Evolutionary conservation across 1,284 basidiomycete genomes (phyloP).

Genomic region (Cronartium quercuum): DNA sequence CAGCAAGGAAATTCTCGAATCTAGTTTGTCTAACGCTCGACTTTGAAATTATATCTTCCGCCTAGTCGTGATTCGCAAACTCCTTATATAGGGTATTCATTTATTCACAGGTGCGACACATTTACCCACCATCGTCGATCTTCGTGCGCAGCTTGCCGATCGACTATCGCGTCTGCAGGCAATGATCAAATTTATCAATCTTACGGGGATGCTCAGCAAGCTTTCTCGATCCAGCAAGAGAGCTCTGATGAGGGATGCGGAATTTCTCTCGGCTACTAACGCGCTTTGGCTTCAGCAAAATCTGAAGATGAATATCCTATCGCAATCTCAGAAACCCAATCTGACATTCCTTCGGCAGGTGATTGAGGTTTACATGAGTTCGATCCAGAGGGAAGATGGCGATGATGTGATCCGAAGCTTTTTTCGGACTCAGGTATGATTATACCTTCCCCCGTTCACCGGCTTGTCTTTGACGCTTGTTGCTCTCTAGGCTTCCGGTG

Average conservation of each 20-base stretch:
- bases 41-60: constrained; percentile 48
- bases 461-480: not conserved
- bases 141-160: constrained; percentile 69
- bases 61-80: constrained; percentile 9
- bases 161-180: constrained; percentile 69
- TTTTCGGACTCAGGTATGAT: constrained; percentile 64
- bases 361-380: constrained; percentile 61
- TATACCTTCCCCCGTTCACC: not conserved
- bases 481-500: constrained; percentile 14
- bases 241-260: constrained; percentile 72
- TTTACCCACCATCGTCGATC: constrained; percentile 68
- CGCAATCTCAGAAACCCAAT: constrained; percentile 37
- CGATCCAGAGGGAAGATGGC: constrained; percentile 51
- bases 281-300: constrained; percentile 81
- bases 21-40: constrained; percentile 48
- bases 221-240: constrained; percentile 73
- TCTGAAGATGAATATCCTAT: constrained; percentile 53
- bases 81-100: not conserved
- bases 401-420: constrained; percentile 78
- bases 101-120: constrained; percentile 61
- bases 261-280: constrained; percentile 74
- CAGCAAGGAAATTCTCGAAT: constrained; percentile 66
- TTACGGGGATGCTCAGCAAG: constrained; percentile 69
- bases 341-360: constrained; percentile 46
- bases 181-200: constrained; percentile 79